phyloP scores from a whole-genome alignment of 129 eudicot genomes.

The Centaurea solstitialis region DNA sequence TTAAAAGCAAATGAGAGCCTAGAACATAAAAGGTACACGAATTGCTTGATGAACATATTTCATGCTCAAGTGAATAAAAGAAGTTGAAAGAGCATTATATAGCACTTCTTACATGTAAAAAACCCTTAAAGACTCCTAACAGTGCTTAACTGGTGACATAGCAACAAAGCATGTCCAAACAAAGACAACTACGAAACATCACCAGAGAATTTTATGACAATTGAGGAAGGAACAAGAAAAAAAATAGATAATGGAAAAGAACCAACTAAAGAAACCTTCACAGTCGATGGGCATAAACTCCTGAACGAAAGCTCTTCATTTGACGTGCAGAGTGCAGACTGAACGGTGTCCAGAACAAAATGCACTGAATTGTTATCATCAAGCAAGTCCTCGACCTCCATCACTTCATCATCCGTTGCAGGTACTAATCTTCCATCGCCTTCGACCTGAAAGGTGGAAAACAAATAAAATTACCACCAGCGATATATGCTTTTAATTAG shows the following conservation, averaged over 20 bases:
- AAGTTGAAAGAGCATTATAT: neutral
- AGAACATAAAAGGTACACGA: neutral
- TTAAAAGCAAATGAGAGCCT: neutral
- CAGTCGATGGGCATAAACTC: conserved; percentile 33
- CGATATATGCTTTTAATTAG: neutral
- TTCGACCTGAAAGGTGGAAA: conserved; percentile 63
- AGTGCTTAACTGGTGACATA: neutral
- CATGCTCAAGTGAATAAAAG: conserved; percentile 18
- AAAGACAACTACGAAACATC: neutral
- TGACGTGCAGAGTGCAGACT: conserved; percentile 35
- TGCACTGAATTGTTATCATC: conserved; percentile 53
- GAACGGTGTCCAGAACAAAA: conserved; percentile 36
- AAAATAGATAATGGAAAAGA: neutral
- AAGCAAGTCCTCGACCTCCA: conserved; percentile 76
- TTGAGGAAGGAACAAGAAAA: neutral
- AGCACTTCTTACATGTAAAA: conserved; percentile 12
- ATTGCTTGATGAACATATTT: neutral
- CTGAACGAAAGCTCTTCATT: conserved; percentile 19
- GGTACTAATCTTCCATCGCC: conserved; percentile 90
- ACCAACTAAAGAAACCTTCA: conserved; percentile 28
- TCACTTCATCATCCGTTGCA: conserved; percentile 91
- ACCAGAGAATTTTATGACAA: conserved; percentile 12
- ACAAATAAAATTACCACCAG: conserved; percentile 9
- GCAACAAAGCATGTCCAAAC: neutral
- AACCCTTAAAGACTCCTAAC: neutral